phyloP scores from a whole-genome alignment of 2,329 filamentous ascomycete genomes.

The Juglanconis oblonga region DNA sequence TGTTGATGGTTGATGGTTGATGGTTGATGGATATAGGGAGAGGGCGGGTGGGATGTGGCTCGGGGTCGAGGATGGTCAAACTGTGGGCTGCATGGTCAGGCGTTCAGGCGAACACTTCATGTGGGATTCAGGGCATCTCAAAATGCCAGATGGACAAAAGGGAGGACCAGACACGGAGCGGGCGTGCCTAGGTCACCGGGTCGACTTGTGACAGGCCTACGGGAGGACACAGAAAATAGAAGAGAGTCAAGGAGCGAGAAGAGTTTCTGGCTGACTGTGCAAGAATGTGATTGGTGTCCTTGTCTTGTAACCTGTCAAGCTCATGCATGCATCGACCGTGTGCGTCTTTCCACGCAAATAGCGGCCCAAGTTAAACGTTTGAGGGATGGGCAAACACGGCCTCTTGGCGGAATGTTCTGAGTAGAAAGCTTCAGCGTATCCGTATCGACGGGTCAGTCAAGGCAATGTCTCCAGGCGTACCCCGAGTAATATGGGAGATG shows the following conservation, averaged over 20 bases:
- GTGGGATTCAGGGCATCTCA: not conserved
- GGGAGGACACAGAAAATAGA: not conserved
- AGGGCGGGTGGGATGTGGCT: not conserved
- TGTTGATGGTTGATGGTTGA: not conserved
- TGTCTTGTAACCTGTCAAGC: no score
- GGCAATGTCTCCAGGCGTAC: no score
- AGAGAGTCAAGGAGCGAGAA: not conserved
- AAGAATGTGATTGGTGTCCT: no score
- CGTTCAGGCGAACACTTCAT: conserved; percentile 12
- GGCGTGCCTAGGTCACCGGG: not conserved
- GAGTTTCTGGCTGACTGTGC: not conserved
- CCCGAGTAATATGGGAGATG: no score
- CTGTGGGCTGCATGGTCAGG: conserved; percentile 13
- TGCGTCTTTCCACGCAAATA: no score
- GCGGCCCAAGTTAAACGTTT: no score
- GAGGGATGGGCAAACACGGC: no score
- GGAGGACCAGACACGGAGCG: not conserved
- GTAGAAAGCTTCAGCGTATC: no score
- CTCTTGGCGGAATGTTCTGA: no score
- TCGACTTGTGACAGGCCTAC: not conserved
- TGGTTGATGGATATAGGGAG: not conserved
- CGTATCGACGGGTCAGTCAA: no score
- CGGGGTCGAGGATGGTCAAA: not conserved
- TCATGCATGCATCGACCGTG: no score
- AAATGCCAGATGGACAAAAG: not conserved